Evolutionary conservation across 768 basidiomycete genomes (phyloP).

Genomic region (Termitomyces sp.): DNA sequence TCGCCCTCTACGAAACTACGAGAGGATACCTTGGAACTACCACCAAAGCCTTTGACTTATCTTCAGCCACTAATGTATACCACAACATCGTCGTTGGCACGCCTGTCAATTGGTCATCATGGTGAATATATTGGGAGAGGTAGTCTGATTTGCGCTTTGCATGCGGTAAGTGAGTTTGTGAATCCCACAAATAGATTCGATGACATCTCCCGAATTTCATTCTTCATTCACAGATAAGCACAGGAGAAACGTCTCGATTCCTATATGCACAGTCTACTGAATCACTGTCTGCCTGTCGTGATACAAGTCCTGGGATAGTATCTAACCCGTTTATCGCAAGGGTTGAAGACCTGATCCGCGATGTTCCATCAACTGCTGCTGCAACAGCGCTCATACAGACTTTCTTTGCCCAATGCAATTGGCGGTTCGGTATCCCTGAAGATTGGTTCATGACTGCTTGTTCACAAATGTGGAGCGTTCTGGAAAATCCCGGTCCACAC

Average conservation of each 20-base stretch:
- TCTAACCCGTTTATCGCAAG: slow-evolving; percentile 16
- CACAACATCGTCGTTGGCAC: slow-evolving; percentile 35
- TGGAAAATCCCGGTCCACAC: slow-evolving; percentile 26
- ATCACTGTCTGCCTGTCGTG: slow-evolving; percentile 23
- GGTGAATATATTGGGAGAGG: slow-evolving; percentile 47
- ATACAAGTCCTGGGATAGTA: slow-evolving; percentile 18
- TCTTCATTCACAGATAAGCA: slow-evolving; percentile 26
- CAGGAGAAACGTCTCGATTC: slow-evolving; percentile 27
- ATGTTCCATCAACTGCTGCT: slow-evolving; percentile 26
- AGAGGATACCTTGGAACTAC: slow-evolving; percentile 10
- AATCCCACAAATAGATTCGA: not conserved
- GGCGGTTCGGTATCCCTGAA: slow-evolving; percentile 47
- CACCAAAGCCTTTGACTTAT: slow-evolving; percentile 12
- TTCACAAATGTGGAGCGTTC: slow-evolving; percentile 40
- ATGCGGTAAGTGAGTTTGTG: slow-evolving; percentile 29
- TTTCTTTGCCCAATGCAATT: slow-evolving; percentile 44
- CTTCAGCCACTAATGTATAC: slow-evolving; percentile 32
- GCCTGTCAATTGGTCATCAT: slow-evolving; percentile 40
- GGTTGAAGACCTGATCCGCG: slow-evolving; percentile 27
- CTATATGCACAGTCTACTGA: slow-evolving; percentile 38
- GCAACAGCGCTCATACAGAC: slow-evolving; percentile 29
- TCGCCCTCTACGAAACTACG: not conserved
- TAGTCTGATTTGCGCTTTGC: slow-evolving; percentile 41
- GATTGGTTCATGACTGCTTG: slow-evolving; percentile 40
- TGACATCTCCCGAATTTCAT: not conserved